These are phyloP conservation scores for Hypoxylon lienhwacheense DNA, from an alignment of 495 filamentous ascomycete species.

Conservation along the genomic window DNA sequence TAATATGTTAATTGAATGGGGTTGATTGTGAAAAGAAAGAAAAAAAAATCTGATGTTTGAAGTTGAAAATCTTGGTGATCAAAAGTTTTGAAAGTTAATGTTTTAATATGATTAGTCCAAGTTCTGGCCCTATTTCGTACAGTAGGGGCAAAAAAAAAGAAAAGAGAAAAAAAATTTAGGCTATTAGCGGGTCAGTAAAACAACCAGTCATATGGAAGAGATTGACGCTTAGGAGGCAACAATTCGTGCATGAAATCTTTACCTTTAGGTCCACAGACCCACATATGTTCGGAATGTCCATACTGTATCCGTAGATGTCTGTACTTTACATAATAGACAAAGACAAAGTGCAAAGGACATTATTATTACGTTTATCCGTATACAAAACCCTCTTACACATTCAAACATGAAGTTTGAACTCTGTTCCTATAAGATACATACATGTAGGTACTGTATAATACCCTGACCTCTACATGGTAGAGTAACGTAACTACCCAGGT, in stretches of 20 bases:
- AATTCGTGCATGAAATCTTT: conserved; percentile 32
- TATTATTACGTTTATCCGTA: no score
- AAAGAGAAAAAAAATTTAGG: conserved; percentile 19
- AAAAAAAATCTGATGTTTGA: no score
- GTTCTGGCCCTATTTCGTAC: conserved; percentile 20
- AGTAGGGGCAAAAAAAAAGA: no score
- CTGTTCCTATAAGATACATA: no score
- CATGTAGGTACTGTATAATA: background rate
- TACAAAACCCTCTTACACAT: no score
- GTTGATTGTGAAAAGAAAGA: no score
- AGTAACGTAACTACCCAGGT: background rate
- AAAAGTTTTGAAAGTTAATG: conserved; percentile 14
- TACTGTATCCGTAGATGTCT: background rate
- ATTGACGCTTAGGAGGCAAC: conserved; percentile 22
- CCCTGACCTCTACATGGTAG: no score
- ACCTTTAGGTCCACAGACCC: conserved; percentile 17
- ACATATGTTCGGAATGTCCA: background rate
- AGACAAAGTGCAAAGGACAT: no score
- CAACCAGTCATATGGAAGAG: conserved; percentile 21
- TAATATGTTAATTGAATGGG: no score
- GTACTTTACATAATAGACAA: background rate
- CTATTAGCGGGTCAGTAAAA: conserved; percentile 17
- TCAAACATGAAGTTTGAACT: no score
- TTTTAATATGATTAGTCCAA: conserved; percentile 15
- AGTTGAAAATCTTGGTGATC: conserved; percentile 10